A percentile compares a stretch with the other conserved stretches of the same genome.
Conservation (phyloP, 1,284 basidiomycete genomes). For the Cryptococcus maquisensis region DNA sequence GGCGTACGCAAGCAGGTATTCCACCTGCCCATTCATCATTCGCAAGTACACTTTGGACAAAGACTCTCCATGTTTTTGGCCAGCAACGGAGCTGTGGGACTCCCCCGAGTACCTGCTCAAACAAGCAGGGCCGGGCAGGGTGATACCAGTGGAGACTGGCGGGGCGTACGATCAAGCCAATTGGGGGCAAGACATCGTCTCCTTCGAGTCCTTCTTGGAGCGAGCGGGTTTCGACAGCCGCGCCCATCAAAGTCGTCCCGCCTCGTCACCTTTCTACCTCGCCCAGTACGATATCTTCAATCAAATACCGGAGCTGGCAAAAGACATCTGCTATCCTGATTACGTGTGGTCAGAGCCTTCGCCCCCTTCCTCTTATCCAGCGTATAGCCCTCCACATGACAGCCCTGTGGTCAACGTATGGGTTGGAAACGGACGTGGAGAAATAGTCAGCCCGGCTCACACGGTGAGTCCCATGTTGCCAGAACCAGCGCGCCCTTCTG, state of each 20-base stretch:
- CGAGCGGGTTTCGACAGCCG: conserved; percentile 52
- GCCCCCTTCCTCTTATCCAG: conserved; percentile 51
- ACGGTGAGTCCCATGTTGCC: conserved; percentile 58
- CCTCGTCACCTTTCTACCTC: conserved; percentile 61
- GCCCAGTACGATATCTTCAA: conserved; percentile 82
- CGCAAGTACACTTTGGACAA: conserved; percentile 55
- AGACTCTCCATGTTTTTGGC: conserved; percentile 60
- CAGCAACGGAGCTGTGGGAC: conserved; percentile 58
- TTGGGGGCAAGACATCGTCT: conserved; percentile 78
- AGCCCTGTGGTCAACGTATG: conserved; percentile 76
- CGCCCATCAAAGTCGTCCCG: neutral
- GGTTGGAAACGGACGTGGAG: conserved; percentile 72
- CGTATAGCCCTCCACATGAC: conserved; percentile 66
- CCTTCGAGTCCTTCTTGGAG: conserved; percentile 69
- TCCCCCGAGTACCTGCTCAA: conserved; percentile 63
- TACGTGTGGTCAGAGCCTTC: conserved; percentile 72
- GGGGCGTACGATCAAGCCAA: conserved; percentile 70
- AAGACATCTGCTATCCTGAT: conserved; percentile 77
- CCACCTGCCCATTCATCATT: conserved; percentile 66
- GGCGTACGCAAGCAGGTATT: conserved; percentile 55
- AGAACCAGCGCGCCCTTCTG: neutral
- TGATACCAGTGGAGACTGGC: conserved; percentile 89
- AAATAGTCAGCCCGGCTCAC: conserved; percentile 73
- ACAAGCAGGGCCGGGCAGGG: conserved; percentile 67
- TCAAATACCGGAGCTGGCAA: conserved; percentile 74